A percentile compares a stretch with the other conserved stretches of the same genome.
Evolutionary conservation across 257 asterid genomes (phyloP).

Genomic region (Avicennia marina): DNA sequence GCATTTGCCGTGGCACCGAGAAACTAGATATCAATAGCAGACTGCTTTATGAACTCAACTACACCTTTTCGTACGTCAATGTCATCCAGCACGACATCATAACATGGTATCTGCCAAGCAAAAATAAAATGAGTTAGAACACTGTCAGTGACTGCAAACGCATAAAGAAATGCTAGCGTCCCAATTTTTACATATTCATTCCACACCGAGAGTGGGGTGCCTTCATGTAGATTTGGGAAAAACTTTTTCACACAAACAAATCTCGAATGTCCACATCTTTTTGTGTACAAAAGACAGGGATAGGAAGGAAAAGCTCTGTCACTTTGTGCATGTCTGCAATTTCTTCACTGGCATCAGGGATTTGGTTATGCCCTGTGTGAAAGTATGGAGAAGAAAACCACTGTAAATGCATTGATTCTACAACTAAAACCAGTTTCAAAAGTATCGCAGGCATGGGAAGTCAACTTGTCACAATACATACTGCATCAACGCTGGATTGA

Average conservation of each 20-base stretch:
- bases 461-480: too few relatives aligned
- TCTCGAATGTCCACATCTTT: conserved; percentile 47
- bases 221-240: not conserved
- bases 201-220: too few relatives aligned
- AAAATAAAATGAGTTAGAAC: not conserved
- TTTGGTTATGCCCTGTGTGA: conserved; percentile 41
- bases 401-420: too few relatives aligned
- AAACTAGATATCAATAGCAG: conserved; percentile 63
- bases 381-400: not conserved
- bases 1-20: conserved; percentile 80
- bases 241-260: not conserved
- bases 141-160: not conserved
- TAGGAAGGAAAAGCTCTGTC: conserved; percentile 67
- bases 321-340: conserved; percentile 33
- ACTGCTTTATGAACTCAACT: conserved; percentile 55
- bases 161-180: not conserved
- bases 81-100: conserved; percentile 73
- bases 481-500: too few relatives aligned
- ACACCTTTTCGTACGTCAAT: conserved; percentile 62
- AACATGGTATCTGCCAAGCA: conserved; percentile 51
- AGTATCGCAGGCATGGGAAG: too few relatives aligned
- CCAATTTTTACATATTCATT: too few relatives aligned
- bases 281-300: conserved; percentile 69
- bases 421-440: too few relatives aligned
- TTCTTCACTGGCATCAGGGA: conserved; percentile 31